Conservation (phyloP, 805 yeast genomes). For the Candida odintsovae region DNA sequence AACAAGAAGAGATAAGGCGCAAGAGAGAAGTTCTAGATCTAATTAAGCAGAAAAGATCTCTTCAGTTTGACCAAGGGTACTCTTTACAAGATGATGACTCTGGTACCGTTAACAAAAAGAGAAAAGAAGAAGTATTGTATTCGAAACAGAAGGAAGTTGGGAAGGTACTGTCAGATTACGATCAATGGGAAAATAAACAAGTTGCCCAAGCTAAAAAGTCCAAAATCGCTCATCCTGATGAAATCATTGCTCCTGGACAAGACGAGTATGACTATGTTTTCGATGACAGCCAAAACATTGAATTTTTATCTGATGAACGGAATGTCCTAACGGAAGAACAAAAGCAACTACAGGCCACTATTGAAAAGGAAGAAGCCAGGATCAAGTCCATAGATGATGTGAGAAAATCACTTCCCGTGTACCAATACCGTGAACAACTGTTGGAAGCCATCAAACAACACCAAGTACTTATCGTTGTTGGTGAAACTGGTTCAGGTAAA, state of each 20-base stretch:
- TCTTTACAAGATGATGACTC: slow-evolving; percentile 51
- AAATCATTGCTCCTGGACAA: slow-evolving; percentile 34
- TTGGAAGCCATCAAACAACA: slow-evolving; percentile 52
- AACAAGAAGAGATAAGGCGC: slow-evolving; percentile 44
- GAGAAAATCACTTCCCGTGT: slow-evolving; percentile 72
- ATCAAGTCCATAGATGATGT: slow-evolving; percentile 30
- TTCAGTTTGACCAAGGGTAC: slow-evolving; percentile 34
- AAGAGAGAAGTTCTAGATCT: slow-evolving; percentile 45
- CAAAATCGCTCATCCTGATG: slow-evolving; percentile 31
- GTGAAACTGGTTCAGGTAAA: slow-evolving; percentile 92
- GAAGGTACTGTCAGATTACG: slow-evolving; percentile 19
- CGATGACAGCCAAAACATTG: slow-evolving; percentile 58
- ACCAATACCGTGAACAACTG: slow-evolving; percentile 50
- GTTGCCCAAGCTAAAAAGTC: slow-evolving; percentile 12
- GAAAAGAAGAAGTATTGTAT: slow-evolving; percentile 47
- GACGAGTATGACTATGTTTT: slow-evolving; percentile 71
- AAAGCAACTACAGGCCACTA: slow-evolving; percentile 29
- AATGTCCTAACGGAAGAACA: slow-evolving; percentile 24
- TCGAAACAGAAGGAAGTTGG: slow-evolving; percentile 36
- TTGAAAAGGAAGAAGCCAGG: slow-evolving; percentile 28
- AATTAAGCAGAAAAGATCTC: slow-evolving; percentile 32
- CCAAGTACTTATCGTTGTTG: slow-evolving; percentile 72
- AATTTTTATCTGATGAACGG: slow-evolving; percentile 38
- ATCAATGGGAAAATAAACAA: slow-evolving; percentile 21
- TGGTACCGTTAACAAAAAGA: slow-evolving; percentile 47